These are phyloP conservation scores for Dryas octopetala DNA, from an alignment of 306 rosid species.

Conservation along the genomic window DNA sequence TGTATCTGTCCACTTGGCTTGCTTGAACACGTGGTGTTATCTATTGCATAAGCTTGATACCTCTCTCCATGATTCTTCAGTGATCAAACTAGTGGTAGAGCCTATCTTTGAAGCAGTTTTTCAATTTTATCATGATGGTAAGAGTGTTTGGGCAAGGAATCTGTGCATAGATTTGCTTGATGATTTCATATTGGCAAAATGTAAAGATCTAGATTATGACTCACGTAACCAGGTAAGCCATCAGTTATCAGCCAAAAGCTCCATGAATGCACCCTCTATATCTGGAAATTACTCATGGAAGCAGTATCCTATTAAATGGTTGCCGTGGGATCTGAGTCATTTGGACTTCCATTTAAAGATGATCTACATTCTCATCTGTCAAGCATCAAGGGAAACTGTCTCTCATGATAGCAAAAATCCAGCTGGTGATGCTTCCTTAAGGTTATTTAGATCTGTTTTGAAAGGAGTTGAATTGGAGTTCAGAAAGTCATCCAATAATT, in stretches of 20 bases:
- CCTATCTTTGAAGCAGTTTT: constrained; percentile 68
- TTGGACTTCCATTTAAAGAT: constrained; percentile 65
- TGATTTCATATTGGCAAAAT: constrained; percentile 56
- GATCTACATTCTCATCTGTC: constrained; percentile 49
- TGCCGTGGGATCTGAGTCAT: constrained; percentile 66
- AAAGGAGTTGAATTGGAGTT: constrained; percentile 66
- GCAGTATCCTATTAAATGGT: constrained; percentile 62
- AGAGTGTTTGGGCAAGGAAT: constrained; percentile 59
- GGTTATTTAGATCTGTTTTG: constrained; percentile 57
- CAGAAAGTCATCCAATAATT: constrained; percentile 47
- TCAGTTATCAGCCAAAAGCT: constrained; percentile 24
- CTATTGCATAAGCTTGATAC: constrained; percentile 70
- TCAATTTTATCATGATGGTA: constrained; percentile 55
- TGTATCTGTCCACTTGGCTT: constrained; percentile 60
- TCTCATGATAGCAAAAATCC: constrained; percentile 44
- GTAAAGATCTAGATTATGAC: constrained; percentile 35
- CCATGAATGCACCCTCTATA: constrained; percentile 29
- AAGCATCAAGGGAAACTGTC: constrained; percentile 47
- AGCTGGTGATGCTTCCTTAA: constrained; percentile 49
- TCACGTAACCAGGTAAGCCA: constrained; percentile 25
- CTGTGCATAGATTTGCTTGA: constrained; percentile 54
- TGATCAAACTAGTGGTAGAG: constrained; percentile 50
- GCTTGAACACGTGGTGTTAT: constrained; percentile 81
- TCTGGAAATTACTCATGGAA: constrained; percentile 56
- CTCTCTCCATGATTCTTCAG: constrained; percentile 48